These are phyloP conservation scores for Erythrobasidium hasegawianum DNA, from an alignment of 1,284 basidiomycete genomes.

Conservation along the genomic window DNA sequence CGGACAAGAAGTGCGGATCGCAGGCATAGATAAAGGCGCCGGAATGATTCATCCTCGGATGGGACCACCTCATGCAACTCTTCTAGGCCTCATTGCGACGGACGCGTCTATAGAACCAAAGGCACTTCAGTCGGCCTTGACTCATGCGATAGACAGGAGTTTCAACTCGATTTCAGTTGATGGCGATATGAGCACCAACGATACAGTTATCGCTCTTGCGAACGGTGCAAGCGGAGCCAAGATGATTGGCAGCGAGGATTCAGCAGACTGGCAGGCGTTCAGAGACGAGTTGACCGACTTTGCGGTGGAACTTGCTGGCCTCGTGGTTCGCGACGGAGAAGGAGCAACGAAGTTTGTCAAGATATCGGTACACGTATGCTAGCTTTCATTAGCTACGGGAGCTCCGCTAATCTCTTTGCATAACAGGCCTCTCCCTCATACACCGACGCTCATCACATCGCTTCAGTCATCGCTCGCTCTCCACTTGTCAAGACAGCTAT, in stretches of 20 bases:
- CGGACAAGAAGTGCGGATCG: slow-evolving; percentile 66
- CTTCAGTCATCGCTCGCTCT: slow-evolving; percentile 87
- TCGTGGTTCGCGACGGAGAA: slow-evolving; percentile 94
- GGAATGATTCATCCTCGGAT: slow-evolving; percentile 99
- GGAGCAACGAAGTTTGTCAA: slow-evolving; percentile 98
- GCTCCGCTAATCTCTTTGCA: not conserved
- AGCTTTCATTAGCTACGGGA: not conserved
- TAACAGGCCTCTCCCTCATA: slow-evolving; percentile 74
- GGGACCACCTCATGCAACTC: slow-evolving; percentile 80
- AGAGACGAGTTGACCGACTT: slow-evolving; percentile 76
- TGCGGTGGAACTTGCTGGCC: slow-evolving; percentile 80
- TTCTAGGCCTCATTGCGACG: slow-evolving; percentile 86
- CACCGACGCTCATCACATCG: slow-evolving; percentile 81
- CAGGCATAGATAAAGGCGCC: slow-evolving; percentile 97
- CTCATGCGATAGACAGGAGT: slow-evolving; percentile 83
- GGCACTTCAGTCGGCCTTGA: slow-evolving; percentile 79
- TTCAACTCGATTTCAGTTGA: slow-evolving; percentile 98
- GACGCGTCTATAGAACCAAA: slow-evolving; percentile 79
- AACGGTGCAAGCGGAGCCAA: slow-evolving; percentile 72
- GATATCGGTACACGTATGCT: slow-evolving; percentile 72
- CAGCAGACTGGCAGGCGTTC: slow-evolving; percentile 63
- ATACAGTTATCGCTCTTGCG: slow-evolving; percentile 84
- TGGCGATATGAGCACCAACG: slow-evolving; percentile 98
- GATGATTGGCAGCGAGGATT: slow-evolving; percentile 30
- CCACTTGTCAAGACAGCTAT: slow-evolving; percentile 93